Evolutionary conservation across 2,329 filamentous ascomycete genomes (phyloP).

Genomic region (Trichoderma brevicompactum): DNA sequence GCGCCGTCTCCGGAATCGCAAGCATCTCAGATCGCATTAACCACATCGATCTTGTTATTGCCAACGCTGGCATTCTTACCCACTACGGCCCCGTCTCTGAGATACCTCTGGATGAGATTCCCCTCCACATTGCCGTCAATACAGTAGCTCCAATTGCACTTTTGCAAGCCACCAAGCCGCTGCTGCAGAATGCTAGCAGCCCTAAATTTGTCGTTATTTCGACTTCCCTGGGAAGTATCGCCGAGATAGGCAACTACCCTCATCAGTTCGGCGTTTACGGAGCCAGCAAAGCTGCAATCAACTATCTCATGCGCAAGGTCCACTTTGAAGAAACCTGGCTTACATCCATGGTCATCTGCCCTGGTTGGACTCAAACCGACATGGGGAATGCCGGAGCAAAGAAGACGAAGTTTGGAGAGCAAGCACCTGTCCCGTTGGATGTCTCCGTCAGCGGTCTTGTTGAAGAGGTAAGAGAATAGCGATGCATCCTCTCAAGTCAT

Average conservation of each 20-base stretch:
- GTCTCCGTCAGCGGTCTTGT: neutral
- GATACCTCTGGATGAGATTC: neutral
- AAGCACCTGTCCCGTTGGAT: constrained; percentile 11
- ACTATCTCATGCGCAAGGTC: constrained; percentile 18
- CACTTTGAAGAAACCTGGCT: constrained; percentile 14
- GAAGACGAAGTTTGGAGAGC: neutral
- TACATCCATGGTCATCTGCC: constrained; percentile 1
- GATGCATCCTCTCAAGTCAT: neutral
- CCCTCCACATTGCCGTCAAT: neutral
- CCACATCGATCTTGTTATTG: constrained; percentile 16
- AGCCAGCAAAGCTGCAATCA: constrained; percentile 8
- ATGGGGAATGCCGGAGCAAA: constrained; percentile 2
- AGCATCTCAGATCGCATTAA: neutral
- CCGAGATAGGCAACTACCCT: neutral
- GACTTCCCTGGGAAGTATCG: neutral
- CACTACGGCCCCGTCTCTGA: neutral
- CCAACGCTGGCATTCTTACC: constrained; percentile 5
- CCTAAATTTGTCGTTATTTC: constrained; percentile 14
- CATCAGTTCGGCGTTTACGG: neutral
- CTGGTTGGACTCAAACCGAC: constrained; percentile 10
- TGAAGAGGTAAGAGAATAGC: neutral
- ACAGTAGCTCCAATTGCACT: constrained; percentile 6
- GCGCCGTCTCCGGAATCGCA: neutral
- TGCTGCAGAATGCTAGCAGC: neutral
- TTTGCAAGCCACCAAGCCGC: constrained; percentile 10